These are phyloP conservation scores for Fusarium paranaense DNA, from an alignment of 2,329 filamentous ascomycete species.

Conservation along the genomic window DNA sequence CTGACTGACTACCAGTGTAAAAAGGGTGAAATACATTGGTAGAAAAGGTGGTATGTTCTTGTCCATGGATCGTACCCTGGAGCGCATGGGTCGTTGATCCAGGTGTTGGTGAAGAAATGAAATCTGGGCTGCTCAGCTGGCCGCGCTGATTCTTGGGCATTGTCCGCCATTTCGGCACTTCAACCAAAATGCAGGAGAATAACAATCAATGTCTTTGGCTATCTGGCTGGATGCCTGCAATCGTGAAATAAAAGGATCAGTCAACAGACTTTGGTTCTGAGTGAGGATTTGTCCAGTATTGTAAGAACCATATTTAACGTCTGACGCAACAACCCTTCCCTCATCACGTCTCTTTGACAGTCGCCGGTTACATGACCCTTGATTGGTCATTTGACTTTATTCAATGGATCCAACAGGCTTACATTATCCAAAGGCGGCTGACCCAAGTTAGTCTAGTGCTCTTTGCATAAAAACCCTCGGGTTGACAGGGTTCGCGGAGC, in stretches of 20 bases:
- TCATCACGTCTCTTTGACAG: not conserved
- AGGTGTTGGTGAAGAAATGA: slow-evolving; percentile 2
- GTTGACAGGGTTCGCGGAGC: not conserved
- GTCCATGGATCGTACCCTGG: slow-evolving; percentile 21
- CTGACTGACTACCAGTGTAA: not conserved
- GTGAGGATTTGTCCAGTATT: not conserved
- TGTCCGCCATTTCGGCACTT: not conserved
- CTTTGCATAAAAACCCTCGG: not conserved
- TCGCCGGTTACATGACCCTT: not conserved
- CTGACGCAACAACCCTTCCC: not conserved
- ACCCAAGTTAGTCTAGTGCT: not conserved
- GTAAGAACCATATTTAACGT: not conserved
- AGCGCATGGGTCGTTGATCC: slow-evolving; percentile 29
- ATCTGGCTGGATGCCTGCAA: not conserved
- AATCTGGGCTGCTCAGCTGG: not conserved
- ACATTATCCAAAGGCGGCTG: not conserved
- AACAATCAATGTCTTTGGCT: not conserved
- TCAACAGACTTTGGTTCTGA: not conserved
- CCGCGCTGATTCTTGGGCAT: not conserved
- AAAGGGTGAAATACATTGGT: slow-evolving; percentile 14
- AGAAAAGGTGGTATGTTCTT: slow-evolving; percentile 23
- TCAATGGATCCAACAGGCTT: not conserved
- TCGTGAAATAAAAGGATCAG: not conserved
- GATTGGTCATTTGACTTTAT: not conserved
- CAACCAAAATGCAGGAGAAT: not conserved